Evolutionary conservation across 129 eudicot species (phyloP).

Genomic region (Tagetes patula): DNA sequence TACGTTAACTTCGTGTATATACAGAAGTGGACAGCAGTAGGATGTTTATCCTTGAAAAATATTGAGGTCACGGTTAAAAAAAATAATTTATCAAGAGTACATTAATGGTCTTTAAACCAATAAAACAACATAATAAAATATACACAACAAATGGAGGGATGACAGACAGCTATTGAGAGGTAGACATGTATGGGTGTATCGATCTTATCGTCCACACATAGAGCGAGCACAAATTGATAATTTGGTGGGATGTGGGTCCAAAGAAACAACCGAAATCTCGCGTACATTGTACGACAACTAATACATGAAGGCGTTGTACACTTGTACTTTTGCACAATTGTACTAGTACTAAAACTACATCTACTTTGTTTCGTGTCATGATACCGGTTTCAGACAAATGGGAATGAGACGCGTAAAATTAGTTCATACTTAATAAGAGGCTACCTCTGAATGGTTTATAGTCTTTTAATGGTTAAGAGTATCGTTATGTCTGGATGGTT

Average conservation of each 20-base stretch:
- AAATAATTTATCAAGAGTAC: too few species aligned
- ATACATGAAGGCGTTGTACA: conserved; percentile 10
- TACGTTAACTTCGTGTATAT: too few species aligned
- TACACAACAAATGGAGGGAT: background rate
- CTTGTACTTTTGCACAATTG: background rate
- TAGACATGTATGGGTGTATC: conserved; percentile 5
- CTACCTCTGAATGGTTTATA: too few species aligned
- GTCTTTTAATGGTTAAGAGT: too few species aligned
- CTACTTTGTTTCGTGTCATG: background rate
- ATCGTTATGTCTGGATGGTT: too few species aligned
- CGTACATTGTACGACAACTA: conserved; percentile 15
- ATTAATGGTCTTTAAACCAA: too few species aligned
- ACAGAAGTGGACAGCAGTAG: too few species aligned
- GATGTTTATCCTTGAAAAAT: too few species aligned
- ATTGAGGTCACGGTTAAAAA: too few species aligned
- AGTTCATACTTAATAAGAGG: too few species aligned
- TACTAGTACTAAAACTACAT: background rate
- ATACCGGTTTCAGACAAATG: too few species aligned
- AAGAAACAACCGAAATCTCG: conserved; percentile 8
- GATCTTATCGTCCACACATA: conserved; percentile 30
- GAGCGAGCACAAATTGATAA: conserved; percentile 5
- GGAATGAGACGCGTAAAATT: too few species aligned
- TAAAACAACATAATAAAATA: background rate
- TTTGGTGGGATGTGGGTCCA: conserved; percentile 32
- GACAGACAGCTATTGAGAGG: background rate